Evolutionary conservation across 768 basidiomycete species (phyloP), one percentile per base, ranked within the genome.

Genomic region (Russula dissimulans): DNA sequence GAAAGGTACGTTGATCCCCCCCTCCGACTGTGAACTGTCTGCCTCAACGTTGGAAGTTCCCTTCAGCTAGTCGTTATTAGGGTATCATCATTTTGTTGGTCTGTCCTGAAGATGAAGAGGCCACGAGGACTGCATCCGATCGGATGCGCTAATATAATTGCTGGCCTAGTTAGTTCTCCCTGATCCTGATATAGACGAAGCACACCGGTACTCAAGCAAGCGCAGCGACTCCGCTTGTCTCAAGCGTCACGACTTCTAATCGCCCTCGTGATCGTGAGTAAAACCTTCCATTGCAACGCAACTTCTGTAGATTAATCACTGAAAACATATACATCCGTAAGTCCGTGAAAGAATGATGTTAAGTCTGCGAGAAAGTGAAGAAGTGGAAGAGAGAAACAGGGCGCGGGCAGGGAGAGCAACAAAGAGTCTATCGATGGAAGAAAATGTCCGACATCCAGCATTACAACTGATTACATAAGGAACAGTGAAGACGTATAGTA

Each of bases 381-480:
- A 46, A 59, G 18, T 4, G 51, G 9, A 29, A 5, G 22, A 10
- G 44, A 18, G 10, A 48, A 12, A 15, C 4, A 34, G 18, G 11
- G 10, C 29, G 22, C 31, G 38, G 29, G 50, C 32, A 61, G n/a
- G 47, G 39, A 32, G 22, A 57, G 41, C 61, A 62, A 56, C 56
- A 62, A 46, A 58, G 32, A 18, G 53, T 60, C 54, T 54, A 54
- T 54, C 45, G 31, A 47, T 18, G 38, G 38, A 45, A 38, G 11
- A 57, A 42, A 51, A 8, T 17, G 56, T 41, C n/a, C 22, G 50
- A 51, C 11, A 42, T 56, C 54, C 56, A 18, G 56, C 71, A 70
- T 79, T 81, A 86, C 72, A 86, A 73, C 74, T 71, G 81, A 72
- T 85, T 77, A 71, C 87, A 89, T 69, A 89, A 71, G 43, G 81